Evolutionary conservation across 768 basidiomycete species (phyloP), one percentile per base, ranked within the genome.

Genomic region (Amyloporia xantha): DNA sequence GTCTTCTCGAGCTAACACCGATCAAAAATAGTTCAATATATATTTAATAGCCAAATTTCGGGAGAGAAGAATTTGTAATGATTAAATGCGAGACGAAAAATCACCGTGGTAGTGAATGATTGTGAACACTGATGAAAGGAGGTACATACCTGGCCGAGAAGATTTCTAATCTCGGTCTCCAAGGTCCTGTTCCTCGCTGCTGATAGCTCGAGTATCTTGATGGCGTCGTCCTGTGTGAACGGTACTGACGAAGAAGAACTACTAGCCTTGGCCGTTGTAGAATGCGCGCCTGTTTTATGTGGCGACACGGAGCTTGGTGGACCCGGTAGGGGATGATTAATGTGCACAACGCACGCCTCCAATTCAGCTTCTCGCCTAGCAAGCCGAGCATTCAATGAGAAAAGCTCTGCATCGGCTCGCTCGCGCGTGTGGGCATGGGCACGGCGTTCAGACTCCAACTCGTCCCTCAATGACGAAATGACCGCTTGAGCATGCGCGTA

Each of bases 281-380:
- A 39, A n/a, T 12, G 28, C 17, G 25, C 30, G 30, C 15, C 30
- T 33, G 15, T 7, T 15, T 15, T 15, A 33, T 33, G 7, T 33
- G 9, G 9, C 30, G 30, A 7, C 9, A 33, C 30, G n/a, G n/a
- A n/a, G n/a, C n/a, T n/a, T n/a, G n/a, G n/a, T n/a, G n/a, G n/a
- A n/a, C n/a, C n/a, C n/a, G n/a, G n/a, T n/a, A 12, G 42, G n/a
- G 20, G 20, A 35, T 33, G 30, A 10, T 40, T 41, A 41, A 36
- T 19, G n/a, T 57, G 58, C 1, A 42, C 50, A 13, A 68, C 50
- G 48, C 61, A 66, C 2, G 57, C 56, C 54, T 77, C 77, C 4
- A 83, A 65, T 54, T 81, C 77, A 0, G 72, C 72, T 39, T 83
- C 81, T n/a, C 79, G 68, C 4, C 74, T 71, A 0, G 79, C 76